Evolutionary conservation across 257 asterid species (phyloP), one percentile per base, ranked within the genome.

Genomic region (Fraxinus pennsylvanica): DNA sequence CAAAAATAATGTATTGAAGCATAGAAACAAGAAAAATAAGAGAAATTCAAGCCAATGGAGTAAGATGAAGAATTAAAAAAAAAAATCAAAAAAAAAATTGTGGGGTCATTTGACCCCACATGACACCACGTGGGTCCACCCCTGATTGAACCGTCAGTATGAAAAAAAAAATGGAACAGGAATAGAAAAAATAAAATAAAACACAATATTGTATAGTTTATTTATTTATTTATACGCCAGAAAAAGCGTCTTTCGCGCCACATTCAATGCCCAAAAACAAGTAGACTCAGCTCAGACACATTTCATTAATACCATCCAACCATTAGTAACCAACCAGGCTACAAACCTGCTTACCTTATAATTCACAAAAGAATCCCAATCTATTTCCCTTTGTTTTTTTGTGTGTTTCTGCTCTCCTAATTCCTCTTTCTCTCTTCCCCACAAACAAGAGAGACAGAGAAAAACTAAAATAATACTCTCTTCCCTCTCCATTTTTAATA

Each of bases 361-460:
- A 22, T 63, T 27, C 33, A 27, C 35, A 10, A 63, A 63, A 59
- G 25, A 9, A 4, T 22, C 17, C 69, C 32, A 63, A 63, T 63
- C 69, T 4, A 12, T 63, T 27, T 63, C 36, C 35, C 69, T 3
- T 27, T 27, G 30, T 12, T 22, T 25, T n/a, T 17, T 1, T n/a
- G 65, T 54, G 27, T 54, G 25, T 54, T 25, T 27, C 36, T 27
- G 19, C 27, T 63, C 69, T 21, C 69, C 36, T 27, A 10, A 36
- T 1, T 61, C 21, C 30, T 63, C 69, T 63, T 36, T 63, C 52
- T 43, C 17, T 12, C 0, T 1, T 12, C 19, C 35, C 19, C 35
- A 22, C 69, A 25, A 22, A 61, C 68, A 61, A 21, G 69, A 63
- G 69, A 63, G 69, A 63, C 15, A 63, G 45, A 61, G 33, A 63